Percentiles rank a stretch among this genome's conserved stretches.
phyloP scores from a whole-genome alignment of 805 yeast species.

The Saccharomycopsis sp. region DNA sequence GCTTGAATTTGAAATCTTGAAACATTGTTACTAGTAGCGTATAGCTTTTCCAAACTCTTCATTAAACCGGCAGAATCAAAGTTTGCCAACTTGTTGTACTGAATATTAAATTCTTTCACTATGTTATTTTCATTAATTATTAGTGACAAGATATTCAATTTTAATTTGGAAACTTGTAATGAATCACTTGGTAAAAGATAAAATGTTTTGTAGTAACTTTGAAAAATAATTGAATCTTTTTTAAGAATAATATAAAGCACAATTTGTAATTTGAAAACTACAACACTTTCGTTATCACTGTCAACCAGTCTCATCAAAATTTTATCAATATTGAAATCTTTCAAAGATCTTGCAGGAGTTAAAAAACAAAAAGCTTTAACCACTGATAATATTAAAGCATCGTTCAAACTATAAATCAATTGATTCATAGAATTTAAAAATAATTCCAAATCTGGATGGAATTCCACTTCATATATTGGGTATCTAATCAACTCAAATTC shows the following conservation, averaged over 20 bases:
- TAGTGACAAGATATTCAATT: slow-evolving; percentile 50
- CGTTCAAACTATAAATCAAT: slow-evolving; percentile 42
- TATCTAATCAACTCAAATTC: slow-evolving; percentile 27
- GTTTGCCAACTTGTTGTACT: slow-evolving; percentile 51
- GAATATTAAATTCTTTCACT: slow-evolving; percentile 43
- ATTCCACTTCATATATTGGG: slow-evolving; percentile 31
- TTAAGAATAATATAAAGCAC: slow-evolving; percentile 12
- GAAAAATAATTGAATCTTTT: slow-evolving; percentile 16
- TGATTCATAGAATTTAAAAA: slow-evolving; percentile 39
- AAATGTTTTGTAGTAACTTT: slow-evolving; percentile 28
- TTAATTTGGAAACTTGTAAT: slow-evolving; percentile 33
- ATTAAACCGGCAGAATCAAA: slow-evolving; percentile 37
- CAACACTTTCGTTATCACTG: slow-evolving; percentile 20
- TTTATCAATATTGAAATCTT: slow-evolving; percentile 37
- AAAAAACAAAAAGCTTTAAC: slow-evolving; percentile 46
- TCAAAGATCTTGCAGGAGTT: slow-evolving; percentile 45
- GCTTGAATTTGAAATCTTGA: slow-evolving; percentile 58
- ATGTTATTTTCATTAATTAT: slow-evolving; percentile 47
- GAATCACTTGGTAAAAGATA: slow-evolving; percentile 48
- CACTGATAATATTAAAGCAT: slow-evolving; percentile 51
- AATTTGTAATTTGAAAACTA: slow-evolving; percentile 11
- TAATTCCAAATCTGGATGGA: slow-evolving; percentile 47
- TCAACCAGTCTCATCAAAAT: slow-evolving; percentile 36
- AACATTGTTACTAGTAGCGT: slow-evolving; percentile 66
- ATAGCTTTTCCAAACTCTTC: slow-evolving; percentile 58